Percentiles rank a stretch among this genome's conserved stretches.
Conservation (phyloP, 345 rosid species). For the Luvunga scandens region DNA sequence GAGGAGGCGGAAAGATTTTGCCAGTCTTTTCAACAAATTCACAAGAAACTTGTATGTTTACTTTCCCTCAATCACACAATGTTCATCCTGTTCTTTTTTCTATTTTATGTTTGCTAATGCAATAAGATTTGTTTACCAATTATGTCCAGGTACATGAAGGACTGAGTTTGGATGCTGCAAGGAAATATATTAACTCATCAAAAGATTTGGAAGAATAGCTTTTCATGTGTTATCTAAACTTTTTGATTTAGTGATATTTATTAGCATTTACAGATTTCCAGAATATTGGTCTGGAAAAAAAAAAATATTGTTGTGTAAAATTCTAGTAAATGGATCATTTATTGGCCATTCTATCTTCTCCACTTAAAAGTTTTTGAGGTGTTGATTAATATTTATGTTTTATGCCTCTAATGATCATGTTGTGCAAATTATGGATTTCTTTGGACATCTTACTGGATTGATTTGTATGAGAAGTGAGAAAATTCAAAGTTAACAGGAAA, state of each 20-base stretch:
- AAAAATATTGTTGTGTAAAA: background rate
- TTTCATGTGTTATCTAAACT: background rate
- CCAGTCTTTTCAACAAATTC: slow-evolving; percentile 66
- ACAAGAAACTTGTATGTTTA: slow-evolving; percentile 67
- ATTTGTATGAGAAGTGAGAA: too few species aligned
- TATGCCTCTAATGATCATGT: too few species aligned
- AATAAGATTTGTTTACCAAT: background rate
- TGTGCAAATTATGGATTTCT: too few species aligned
- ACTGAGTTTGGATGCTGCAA: slow-evolving; percentile 60
- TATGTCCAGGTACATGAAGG: slow-evolving; percentile 62
- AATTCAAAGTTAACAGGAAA: too few species aligned
- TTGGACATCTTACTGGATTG: too few species aligned
- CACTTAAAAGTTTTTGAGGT: too few species aligned
- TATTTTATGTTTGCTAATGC: background rate
- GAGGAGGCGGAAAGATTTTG: slow-evolving; percentile 77
- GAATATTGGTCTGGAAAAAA: background rate
- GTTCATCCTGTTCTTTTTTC: background rate
- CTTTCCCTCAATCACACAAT: background rate
- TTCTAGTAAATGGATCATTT: background rate
- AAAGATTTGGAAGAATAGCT: slow-evolving; percentile 13
- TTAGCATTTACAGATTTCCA: background rate
- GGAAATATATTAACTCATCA: slow-evolving; percentile 32
- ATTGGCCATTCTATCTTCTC: background rate
- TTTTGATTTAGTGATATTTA: too few species aligned
- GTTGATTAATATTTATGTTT: too few species aligned